A percentile compares a stretch with the other conserved stretches of the same genome.
Conservation (phyloP, 2,329 filamentous ascomycete genomes). For the Magnaporthiopsis poae region DNA sequence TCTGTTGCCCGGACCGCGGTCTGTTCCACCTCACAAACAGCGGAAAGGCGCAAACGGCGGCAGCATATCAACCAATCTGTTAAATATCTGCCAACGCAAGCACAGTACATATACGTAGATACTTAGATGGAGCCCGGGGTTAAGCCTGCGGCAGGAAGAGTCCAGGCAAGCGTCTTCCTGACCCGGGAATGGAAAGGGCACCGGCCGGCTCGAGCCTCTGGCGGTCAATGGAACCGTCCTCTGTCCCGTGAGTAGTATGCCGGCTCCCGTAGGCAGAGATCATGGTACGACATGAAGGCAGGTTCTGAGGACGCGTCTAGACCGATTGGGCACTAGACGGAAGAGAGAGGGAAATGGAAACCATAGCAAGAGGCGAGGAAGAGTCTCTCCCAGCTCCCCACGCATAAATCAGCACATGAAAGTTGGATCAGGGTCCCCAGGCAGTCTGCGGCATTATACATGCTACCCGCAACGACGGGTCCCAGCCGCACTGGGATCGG, state of each 20-base stretch:
- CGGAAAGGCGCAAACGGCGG: too few relatives aligned
- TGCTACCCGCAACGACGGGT: too few relatives aligned
- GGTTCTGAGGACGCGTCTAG: neutral
- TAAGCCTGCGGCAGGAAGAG: too few relatives aligned
- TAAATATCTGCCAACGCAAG: too few relatives aligned
- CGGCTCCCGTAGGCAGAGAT: neutral
- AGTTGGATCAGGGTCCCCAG: neutral
- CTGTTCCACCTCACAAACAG: neutral
- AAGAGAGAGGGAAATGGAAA: neutral
- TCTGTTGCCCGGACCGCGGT: neutral
- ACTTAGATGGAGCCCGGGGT: too few relatives aligned
- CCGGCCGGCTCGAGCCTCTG: neutral
- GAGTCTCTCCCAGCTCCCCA: neutral
- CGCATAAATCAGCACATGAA: neutral
- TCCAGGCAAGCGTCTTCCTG: too few relatives aligned
- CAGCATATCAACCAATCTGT: too few relatives aligned
- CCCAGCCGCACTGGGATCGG: neutral
- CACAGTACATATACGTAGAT: too few relatives aligned
- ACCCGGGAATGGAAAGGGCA: too few relatives aligned
- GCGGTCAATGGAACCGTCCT: neutral
- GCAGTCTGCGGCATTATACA: neutral
- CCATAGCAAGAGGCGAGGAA: neutral
- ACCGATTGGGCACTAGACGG: neutral
- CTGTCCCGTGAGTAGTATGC: neutral
- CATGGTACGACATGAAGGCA: neutral